Base-by-base conservation (phyloP, 495 filamentous ascomycete genomes). In the Hypomontagnella monticulosa region DNA sequence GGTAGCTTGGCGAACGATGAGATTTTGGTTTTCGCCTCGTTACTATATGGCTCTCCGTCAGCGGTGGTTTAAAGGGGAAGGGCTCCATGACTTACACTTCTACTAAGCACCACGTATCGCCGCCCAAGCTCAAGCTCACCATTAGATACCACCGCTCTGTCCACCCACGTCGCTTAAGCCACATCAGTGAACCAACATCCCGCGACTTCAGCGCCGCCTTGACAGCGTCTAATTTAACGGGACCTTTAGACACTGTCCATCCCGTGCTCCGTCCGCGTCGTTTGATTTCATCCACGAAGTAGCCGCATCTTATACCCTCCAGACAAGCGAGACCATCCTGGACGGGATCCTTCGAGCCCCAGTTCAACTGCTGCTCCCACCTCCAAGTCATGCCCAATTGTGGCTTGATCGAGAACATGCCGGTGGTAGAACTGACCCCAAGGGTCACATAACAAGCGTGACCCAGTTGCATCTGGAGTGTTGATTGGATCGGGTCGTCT, bases 101-200 rank as follows among this genome's bases (percentile, higher is more conserved):
- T 33, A 90, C 74, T 55, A 93, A 75, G 85, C 88, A 93, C 88
- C 91, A 95, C 27, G 77, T 79, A 74, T 95, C 90, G 37, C 91
- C 90, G 66, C 84, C 84, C 74, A 91, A 82, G 73, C 88, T 89
- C 67, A 89, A 82, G 49, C 83, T 89, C 42, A 89, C 82, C 42
- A 87, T 84, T 43, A 91, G 75, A 61, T 87, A 82, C 91, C 91
- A 95, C 55, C 84, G 80, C 27, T 81, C 75, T 12, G 78, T 75
- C 88, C 91, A 94, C 7, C 82, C 76, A 33, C 68, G 73, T 60
- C 87, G 85, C 56, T 79, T 81, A 63, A 94, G 84, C 80, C 91
- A 93, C 7, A 85, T 73, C 32, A 85, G 79, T 15, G 87, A 83
- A 55, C 85, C 74, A 9, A 82, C 79, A 50, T 85, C 85, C n/a